Evolutionary conservation across 208 protist genomes (phyloP).

Genomic region (Trichomonas tenax): DNA sequence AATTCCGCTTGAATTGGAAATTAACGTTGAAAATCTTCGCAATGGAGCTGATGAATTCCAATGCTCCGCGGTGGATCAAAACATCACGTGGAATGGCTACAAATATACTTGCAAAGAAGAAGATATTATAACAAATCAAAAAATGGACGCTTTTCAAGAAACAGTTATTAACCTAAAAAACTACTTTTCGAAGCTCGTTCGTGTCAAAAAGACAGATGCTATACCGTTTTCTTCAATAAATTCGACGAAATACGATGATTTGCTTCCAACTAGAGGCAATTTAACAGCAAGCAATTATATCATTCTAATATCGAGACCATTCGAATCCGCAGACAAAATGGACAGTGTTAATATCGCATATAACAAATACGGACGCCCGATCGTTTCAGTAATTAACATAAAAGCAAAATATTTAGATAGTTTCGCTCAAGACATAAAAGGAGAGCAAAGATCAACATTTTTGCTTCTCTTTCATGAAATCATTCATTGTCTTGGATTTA

Average conservation of each 20-base stretch:
- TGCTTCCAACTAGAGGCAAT: background rate
- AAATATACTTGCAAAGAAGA: background rate
- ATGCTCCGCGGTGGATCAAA: background rate
- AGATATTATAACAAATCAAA: background rate
- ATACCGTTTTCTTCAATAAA: background rate
- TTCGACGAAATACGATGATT: background rate
- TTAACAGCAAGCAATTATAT: background rate
- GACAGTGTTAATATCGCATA: background rate
- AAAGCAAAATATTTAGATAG: background rate
- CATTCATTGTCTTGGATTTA: background rate
- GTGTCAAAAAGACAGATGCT: background rate
- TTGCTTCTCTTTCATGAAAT: background rate
- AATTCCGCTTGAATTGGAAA: background rate
- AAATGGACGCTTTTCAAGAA: background rate
- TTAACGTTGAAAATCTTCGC: background rate
- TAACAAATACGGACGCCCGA: background rate
- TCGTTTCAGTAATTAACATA: background rate
- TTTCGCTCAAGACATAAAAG: background rate
- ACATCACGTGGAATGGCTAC: background rate
- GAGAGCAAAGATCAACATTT: background rate
- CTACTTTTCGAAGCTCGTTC: background rate
- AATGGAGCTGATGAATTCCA: background rate
- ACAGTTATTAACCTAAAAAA: background rate
- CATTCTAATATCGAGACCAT: background rate
- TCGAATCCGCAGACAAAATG: background rate